Evolutionary conservation across 1,284 basidiomycete genomes (phyloP), one percentile per base, ranked within the genome.

Genomic region (Fomitopsis pinicola): DNA sequence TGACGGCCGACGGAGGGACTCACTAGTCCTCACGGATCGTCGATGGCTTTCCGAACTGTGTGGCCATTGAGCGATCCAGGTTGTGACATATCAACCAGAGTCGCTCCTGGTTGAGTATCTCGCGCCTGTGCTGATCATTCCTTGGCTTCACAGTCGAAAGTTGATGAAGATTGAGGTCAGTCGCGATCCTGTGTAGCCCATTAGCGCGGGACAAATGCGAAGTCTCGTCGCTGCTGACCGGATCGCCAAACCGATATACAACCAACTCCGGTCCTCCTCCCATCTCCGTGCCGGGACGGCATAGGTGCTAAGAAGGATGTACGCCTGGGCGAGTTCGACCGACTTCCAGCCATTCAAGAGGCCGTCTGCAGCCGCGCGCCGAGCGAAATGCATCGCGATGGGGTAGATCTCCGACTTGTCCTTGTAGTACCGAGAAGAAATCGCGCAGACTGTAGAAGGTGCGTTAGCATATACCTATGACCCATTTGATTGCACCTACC

Each of bases 11-110:
- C 22, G n/a, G 26, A 14, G 38, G 38, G 0, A 79, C 85, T 62
- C 67, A 89, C 87, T 83, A 91, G 70, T 94, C 91, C 68, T 94
- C 92, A 71, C 89, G 90, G 69, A 95, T 89, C 28, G 91, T 92
- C 28, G 87, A 87, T 3, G 91, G 91, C 73, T 94, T 94, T 22
- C 93, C 92, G 70, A 93, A 92, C 73, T 95, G 93, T 17, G 91
- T 92, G 12, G 91, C 86, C 2, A 87, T 90, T 36, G 88, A 92
- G 19, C 90, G 83, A 73, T 95, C 93, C 58, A 94, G 68, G 71
- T 92, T 92, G 76, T 89, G 94, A 73, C 92, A 94, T 60, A 91
- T 88, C 81, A 94, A 84, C 93, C 92, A 95, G 22, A 91, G 86
- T 17, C 93, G 80, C 45, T 85, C 86, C 61, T 88, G 84, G 72